Percentiles rank a stretch among this genome's conserved stretches.
Conservation (phyloP, 305 asterid genomes). For the Fraxinus albicans region DNA sequence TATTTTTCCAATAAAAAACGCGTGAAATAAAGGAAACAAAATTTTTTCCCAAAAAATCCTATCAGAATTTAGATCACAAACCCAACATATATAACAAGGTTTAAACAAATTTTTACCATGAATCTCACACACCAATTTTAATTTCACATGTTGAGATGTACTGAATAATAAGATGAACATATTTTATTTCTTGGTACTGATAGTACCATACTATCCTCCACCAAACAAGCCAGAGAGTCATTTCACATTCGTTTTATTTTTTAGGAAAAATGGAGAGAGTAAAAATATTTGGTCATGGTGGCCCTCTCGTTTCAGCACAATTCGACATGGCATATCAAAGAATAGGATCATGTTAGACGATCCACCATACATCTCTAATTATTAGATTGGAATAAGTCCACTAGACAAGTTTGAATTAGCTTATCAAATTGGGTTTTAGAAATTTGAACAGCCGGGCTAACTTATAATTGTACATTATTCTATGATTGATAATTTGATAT, state of each 20-base stretch:
- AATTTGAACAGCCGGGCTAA: not conserved
- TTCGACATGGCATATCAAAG: not conserved
- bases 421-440: too few species aligned
- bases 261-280: not conserved
- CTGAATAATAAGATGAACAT: not conserved
- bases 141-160: not conserved
- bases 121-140: not conserved
- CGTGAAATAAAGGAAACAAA: too few species aligned
- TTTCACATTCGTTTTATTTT: not conserved
- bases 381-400: not conserved
- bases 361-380: not conserved
- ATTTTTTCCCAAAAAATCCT: too few species aligned
- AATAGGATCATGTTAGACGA: not conserved
- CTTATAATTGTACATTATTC: not conserved
- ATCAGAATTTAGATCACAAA: too few species aligned
- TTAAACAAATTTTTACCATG: too few species aligned
- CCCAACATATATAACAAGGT: not conserved
- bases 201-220: too few species aligned
- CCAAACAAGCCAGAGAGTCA: not conserved
- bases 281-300: not conserved
- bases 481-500: conserved; percentile 1
- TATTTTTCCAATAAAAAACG: too few species aligned
- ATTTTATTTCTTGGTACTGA: too few species aligned
- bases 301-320: not conserved
- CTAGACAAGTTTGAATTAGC: not conserved